Evolutionary conservation across 768 basidiomycete species (phyloP), one percentile per base, ranked within the genome.

Genomic region (Flagelloscypha sp.): DNA sequence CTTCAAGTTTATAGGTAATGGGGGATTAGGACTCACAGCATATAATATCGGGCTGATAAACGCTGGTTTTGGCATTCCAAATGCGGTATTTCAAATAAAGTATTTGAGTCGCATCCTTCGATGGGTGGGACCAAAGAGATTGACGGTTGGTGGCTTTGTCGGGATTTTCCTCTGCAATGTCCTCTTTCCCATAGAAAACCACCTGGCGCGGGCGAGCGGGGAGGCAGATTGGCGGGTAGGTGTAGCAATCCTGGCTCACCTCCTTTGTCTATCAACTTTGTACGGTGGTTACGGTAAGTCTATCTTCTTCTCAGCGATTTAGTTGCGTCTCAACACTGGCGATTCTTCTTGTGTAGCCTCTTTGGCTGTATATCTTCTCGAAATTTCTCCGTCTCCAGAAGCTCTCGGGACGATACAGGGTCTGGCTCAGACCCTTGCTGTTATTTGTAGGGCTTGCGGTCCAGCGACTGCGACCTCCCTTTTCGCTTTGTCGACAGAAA

Each of bases 11-110:
- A n/a, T n/a, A n/a, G n/a, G n/a, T n/a, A n/a, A n/a, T 4, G 83
- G 84, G 15, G 83, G 84, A 2, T 68, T 84, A 4, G 81, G 81
- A 3, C 60, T 86, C 25, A 56, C 65, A 16, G 78, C 84, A 1
- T 66, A 70, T 27, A 48, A 53, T 5, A 86, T 86, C 24, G 84
- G 84, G 5, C 54, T 61, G 19, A 70, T 77, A 36, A 65, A 79
- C 41, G 65, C 70, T n/a, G 37, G 52, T 2, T 71, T 62, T 40
- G 77, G 77, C 1, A 44, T 76, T 17, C 38, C 65, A 33, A 81
- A 75, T 38, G 71, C 76, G 4, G 7, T 70, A 22, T 53, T 76
- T 42, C 78, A 81, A 47, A 46, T 73, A 12, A 54, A 66, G 36
- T 60, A 70, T 47, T 70, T 80, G 42, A 70, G 72, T 4, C 52